phyloP scores from a whole-genome alignment of 352 stramenopile species.

The Globisporangium camurandrum region DNA sequence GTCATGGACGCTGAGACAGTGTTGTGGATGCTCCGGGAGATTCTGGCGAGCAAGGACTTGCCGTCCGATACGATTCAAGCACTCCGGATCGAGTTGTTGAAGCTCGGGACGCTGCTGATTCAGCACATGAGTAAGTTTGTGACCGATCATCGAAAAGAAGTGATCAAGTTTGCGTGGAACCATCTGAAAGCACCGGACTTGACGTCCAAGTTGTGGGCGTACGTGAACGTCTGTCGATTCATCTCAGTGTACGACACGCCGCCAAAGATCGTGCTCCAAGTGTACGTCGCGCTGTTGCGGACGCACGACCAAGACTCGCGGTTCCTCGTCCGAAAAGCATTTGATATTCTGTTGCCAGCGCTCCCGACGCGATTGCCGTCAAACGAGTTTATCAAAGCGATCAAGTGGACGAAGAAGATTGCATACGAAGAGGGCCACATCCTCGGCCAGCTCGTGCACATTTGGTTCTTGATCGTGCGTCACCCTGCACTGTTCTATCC shows the following conservation, averaged over 20 bases:
- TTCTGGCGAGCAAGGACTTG: constrained; percentile 80
- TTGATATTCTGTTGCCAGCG: constrained; percentile 94
- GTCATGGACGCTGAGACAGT: constrained; percentile 84
- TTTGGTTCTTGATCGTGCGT: constrained; percentile 96
- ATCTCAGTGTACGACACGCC: constrained; percentile 95
- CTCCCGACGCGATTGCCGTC: constrained; percentile 84
- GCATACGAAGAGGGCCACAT: constrained; percentile 97
- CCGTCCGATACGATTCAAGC: constrained; percentile 62
- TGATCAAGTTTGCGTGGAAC: constrained; percentile 99
- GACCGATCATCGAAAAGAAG: constrained; percentile 91
- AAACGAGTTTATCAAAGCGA: constrained; percentile 93
- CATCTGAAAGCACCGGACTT: constrained; percentile 93
- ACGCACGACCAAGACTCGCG: constrained; percentile 93
- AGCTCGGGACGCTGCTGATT: constrained; percentile 94
- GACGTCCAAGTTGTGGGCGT: constrained; percentile 95
- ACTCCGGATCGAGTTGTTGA: constrained; percentile 89
- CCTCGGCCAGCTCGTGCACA: constrained; percentile 93
- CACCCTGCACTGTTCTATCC: constrained; percentile 92
- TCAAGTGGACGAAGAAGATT: constrained; percentile 97
- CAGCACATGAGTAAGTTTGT: constrained; percentile 93
- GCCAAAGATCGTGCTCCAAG: constrained; percentile 95
- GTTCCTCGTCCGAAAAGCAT: constrained; percentile 90
- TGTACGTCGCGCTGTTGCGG: constrained; percentile 92
- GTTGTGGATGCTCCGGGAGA: constrained; percentile 85
- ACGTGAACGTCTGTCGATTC: constrained; percentile 96